Evolutionary conservation across 345 rosid genomes (phyloP).

Genomic region (Camelina hispida): DNA sequence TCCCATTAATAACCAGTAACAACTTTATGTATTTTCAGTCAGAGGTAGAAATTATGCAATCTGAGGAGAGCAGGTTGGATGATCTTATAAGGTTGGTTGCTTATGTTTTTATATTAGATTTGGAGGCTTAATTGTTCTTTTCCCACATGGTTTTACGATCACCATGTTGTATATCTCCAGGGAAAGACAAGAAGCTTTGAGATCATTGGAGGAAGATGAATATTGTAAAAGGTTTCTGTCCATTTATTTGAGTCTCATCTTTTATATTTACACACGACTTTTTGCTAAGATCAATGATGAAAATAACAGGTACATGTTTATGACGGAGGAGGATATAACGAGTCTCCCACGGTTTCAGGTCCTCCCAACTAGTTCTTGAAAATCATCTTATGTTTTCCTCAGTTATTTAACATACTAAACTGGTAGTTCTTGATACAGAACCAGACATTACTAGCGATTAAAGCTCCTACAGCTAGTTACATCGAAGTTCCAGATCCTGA

Average conservation of each 20-base stretch:
- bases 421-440: conserved; percentile 50
- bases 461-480: conserved; percentile 74
- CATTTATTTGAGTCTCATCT: conserved; percentile 16
- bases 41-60: conserved; percentile 57
- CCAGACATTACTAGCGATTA: conserved; percentile 62
- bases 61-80: conserved; percentile 63
- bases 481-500: conserved; percentile 83
- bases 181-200: conserved; percentile 60
- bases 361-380: conserved; percentile 35
- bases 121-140: conserved; percentile 10
- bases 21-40: conserved; percentile 47
- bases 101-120: conserved; percentile 13
- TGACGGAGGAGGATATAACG: conserved; percentile 65
- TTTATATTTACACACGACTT: neutral
- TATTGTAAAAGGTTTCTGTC: conserved; percentile 49
- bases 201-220: conserved; percentile 59
- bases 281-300: conserved; percentile 27
- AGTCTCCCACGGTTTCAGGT: conserved; percentile 71
- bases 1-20: neutral
- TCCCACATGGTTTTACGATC: conserved; percentile 31
- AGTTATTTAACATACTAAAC: conserved; percentile 15
- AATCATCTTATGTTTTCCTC: conserved; percentile 5
- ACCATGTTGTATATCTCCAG: conserved; percentile 48
- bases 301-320: conserved; percentile 59
- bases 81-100: conserved; percentile 63